Conservation (phyloP, 805 yeast genomes). For the Kuraishia hungarica region DNA sequence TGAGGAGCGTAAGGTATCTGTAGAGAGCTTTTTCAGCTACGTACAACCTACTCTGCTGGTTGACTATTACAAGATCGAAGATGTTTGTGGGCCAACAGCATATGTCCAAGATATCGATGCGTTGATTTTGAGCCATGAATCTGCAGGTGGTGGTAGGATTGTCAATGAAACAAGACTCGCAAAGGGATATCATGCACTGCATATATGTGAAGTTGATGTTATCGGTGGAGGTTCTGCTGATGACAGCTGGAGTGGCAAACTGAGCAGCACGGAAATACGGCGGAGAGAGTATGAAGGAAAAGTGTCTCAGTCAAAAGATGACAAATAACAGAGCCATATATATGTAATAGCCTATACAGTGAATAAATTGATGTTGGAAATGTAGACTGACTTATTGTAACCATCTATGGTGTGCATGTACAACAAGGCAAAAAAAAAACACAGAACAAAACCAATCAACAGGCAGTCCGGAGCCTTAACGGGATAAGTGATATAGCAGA, state of each 20-base stretch:
- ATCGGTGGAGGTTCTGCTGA: constrained; percentile 40
- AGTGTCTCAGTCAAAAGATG: background rate
- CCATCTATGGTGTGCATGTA: background rate
- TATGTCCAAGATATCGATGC: constrained; percentile 65
- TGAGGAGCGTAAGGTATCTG: constrained; percentile 37
- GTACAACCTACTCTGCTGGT: constrained; percentile 37
- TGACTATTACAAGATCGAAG: constrained; percentile 59
- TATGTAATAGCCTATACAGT: background rate
- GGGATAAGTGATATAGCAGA: too few relatives aligned
- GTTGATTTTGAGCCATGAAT: constrained; percentile 74
- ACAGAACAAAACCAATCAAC: background rate
- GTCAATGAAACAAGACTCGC: constrained; percentile 60
- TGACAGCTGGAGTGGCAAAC: constrained; percentile 53
- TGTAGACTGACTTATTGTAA: background rate
- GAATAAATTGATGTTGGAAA: background rate
- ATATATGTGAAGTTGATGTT: constrained; percentile 47
- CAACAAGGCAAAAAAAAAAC: constrained; percentile 1
- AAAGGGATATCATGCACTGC: constrained; percentile 44
- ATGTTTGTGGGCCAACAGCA: constrained; percentile 93
- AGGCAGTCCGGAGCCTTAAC: too few relatives aligned
- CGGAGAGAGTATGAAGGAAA: constrained; percentile 21
- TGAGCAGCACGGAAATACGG: constrained; percentile 81
- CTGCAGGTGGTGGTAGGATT: constrained; percentile 61
- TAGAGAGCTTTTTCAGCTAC: constrained; percentile 38
- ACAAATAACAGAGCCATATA: background rate